Evolutionary conservation across 768 basidiomycete genomes (phyloP), one percentile per base, ranked within the genome.

Genomic region (Mycena crocata): DNA sequence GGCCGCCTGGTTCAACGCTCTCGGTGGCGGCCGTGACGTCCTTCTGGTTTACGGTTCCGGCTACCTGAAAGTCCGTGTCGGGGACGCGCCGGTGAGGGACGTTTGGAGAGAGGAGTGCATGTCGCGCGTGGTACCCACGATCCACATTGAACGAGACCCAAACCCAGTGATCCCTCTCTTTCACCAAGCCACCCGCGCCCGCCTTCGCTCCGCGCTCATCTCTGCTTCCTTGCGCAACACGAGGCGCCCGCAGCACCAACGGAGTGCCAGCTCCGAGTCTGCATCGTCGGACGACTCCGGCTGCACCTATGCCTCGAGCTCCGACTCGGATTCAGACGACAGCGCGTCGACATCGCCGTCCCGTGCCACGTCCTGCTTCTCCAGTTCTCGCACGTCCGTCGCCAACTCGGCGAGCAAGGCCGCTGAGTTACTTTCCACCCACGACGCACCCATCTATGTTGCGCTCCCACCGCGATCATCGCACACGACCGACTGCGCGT

Each of bases 201-300:
- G 66, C 32, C 66, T 67, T 17, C 66, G 66, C 42, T 59, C 55
- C 13, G 46, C 26, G 54, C 60, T 67, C n/a, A 32, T 67, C 42
- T 67, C 66, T 26, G 66, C 66, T 17, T 60, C 60, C 32, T 59
- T 62, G 9, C 59, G 66, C 48, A 67, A 21, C 42, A 62, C 62
- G 55, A 59, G 66, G 28, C 66, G 51, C 23, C 21, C 12, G 21
- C 32, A 51, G 21, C 32, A 51, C 32, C 7, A 24, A 14, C 58
- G 49, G 10, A 44, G 37, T 14, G 44, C 48, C 24, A 59, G 57
- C 52, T 40, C 46, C 57, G 5, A 34, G 21, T 30, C 58, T 58
- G 28, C 54, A n/a, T n/a, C n/a, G n/a, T n/a, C n/a, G n/a, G n/a
- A 50, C 48, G n/a, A n/a, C n/a, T n/a, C n/a, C n/a, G n/a, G n/a